Evolutionary conservation across 805 yeast species (phyloP).

Genomic region (Saccharomycopsis microspora): DNA sequence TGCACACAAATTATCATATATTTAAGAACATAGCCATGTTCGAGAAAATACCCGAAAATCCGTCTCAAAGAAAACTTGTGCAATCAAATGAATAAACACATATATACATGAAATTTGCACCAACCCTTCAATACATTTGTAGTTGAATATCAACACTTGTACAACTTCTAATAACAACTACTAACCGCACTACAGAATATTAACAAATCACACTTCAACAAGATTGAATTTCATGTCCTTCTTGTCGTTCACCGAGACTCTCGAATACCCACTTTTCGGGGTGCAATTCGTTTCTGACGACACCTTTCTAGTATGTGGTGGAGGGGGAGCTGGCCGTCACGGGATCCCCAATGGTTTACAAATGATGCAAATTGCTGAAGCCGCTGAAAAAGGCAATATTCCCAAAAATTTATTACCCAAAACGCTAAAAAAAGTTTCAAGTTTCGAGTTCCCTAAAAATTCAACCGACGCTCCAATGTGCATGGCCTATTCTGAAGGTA

Average conservation of each 20-base stretch:
- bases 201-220: too few relatives aligned
- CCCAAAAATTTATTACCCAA: conserved; percentile 9
- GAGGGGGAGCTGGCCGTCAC: conserved; percentile 92
- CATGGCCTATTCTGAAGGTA: conserved; percentile 28
- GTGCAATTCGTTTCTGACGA: conserved; percentile 53
- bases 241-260: conserved; percentile 12
- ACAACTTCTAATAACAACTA: too few relatives aligned
- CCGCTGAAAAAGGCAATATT: not conserved
- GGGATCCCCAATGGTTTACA: conserved; percentile 75
- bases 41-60: too few relatives aligned
- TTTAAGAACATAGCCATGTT: too few relatives aligned
- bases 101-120: too few relatives aligned
- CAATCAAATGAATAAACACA: too few relatives aligned
- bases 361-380: conserved; percentile 4
- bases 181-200: too few relatives aligned
- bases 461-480: conserved; percentile 70
- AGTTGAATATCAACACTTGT: too few relatives aligned
- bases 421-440: not conserved
- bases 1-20: too few relatives aligned
- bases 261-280: conserved; percentile 73
- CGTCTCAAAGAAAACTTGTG: too few relatives aligned
- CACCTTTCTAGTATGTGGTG: conserved; percentile 71
- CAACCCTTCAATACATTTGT: too few relatives aligned
- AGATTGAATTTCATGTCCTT: conserved; percentile 4
- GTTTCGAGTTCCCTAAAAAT: conserved; percentile 5